A percentile compares a stretch with the other conserved stretches of the same genome.
phyloP scores from a whole-genome alignment of 768 basidiomycete genomes.

The Cystobasidium tubakii region DNA sequence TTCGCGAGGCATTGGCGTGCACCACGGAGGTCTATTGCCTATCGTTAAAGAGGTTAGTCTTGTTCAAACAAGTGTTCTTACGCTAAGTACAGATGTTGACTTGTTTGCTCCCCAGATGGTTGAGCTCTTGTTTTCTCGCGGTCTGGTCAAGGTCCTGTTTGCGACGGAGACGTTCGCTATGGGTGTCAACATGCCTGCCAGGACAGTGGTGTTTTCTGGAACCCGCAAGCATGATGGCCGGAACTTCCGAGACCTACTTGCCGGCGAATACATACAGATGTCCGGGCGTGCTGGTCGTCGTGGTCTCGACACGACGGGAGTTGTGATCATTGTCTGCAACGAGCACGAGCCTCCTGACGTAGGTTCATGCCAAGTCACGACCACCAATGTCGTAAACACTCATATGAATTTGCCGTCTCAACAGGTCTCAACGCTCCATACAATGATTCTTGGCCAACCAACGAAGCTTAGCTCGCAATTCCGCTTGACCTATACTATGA shows the following conservation, averaged over 20 bases:
- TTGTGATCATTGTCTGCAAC: conserved; percentile 75
- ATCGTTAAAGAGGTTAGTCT: conserved; percentile 83
- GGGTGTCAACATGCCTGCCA: conserved; percentile 99
- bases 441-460: conserved; percentile 91
- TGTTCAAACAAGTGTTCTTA: conserved; percentile 36
- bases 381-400: background rate
- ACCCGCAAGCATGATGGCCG: conserved; percentile 93
- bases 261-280: conserved; percentile 83
- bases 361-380: conserved; percentile 40
- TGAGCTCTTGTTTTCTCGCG: conserved; percentile 89
- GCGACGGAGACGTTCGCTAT: conserved; percentile 99
- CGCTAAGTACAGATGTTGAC: background rate
- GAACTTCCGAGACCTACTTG: conserved; percentile 78
- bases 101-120: conserved; percentile 60
- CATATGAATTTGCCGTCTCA: conserved; percentile 9
- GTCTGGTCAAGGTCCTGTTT: conserved; percentile 90
- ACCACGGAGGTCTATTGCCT: conserved; percentile 91
- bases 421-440: conserved; percentile 67
- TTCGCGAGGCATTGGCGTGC: conserved; percentile 88
- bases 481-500: conserved; percentile 98
- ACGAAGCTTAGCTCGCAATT: conserved; percentile 92
- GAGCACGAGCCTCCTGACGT: conserved; percentile 84
- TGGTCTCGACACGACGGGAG: conserved; percentile 89
- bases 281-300: conserved; percentile 94
- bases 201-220: conserved; percentile 90